A percentile compares a stretch with the other conserved stretches of the same genome.
Conservation (phyloP, 164 flowering plant species). For the Annona squamosa region DNA sequence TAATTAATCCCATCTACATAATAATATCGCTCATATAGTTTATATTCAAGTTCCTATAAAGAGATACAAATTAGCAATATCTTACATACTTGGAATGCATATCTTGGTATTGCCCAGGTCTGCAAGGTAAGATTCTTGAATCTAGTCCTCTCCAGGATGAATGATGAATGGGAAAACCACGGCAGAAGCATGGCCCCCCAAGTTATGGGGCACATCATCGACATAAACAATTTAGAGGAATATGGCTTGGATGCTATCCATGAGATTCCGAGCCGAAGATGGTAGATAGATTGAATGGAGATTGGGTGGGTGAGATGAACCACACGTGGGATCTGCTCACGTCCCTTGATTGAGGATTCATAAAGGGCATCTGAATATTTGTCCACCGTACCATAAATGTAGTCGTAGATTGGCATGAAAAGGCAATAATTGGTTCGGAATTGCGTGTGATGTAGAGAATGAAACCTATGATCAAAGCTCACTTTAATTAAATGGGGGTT, state of each 20-base stretch:
- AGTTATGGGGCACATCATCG: constrained; percentile 59
- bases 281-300: constrained; percentile 56
- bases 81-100: constrained; percentile 38
- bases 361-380: constrained; percentile 40
- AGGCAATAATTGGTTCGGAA: constrained; percentile 47
- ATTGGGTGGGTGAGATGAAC: constrained; percentile 72
- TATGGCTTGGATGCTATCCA: constrained; percentile 54
- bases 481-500: too few relatives aligned
- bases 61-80: neutral
- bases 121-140: constrained; percentile 48
- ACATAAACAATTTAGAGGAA: constrained; percentile 41
- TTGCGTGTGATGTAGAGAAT: constrained; percentile 53
- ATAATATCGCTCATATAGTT: too few relatives aligned
- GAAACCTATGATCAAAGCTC: constrained; percentile 25
- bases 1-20: too few relatives aligned
- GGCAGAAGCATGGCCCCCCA: constrained; percentile 32
- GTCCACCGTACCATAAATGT: constrained; percentile 56
- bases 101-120: constrained; percentile 64
- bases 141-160: constrained; percentile 43
- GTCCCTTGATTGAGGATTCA: constrained; percentile 30
- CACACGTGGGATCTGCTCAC: constrained; percentile 39
- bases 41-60: too few relatives aligned
- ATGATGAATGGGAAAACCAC: constrained; percentile 40
- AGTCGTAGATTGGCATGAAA: constrained; percentile 56
- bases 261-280: constrained; percentile 54